Base-by-base conservation (phyloP, 2,329 filamentous ascomycete genomes). In the Sarocladium kiliense region DNA sequence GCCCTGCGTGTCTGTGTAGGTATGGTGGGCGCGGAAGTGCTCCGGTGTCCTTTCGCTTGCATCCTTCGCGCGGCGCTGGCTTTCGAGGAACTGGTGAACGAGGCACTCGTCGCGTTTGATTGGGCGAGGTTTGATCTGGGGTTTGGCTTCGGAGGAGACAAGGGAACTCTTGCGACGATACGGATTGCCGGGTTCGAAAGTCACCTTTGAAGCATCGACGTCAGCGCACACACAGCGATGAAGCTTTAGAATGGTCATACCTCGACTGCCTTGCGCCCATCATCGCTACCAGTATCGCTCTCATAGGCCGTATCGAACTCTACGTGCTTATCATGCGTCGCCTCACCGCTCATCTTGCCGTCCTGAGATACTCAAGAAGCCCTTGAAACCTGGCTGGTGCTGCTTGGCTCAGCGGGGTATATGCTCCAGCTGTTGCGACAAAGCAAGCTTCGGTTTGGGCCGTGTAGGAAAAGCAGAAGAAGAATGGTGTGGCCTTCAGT, bases 121-220 rank as follows among this genome's bases (percentile, higher is more conserved):
- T 62, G 53, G 59, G 5, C 60, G 54, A 34, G 59, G 34, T 55
- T 58, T 41, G 49, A 58, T 62, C 51, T 34, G 71, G 60, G 4
- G 74, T 73, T 7, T 62, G 2, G 71, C 63, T 27, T 86, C 81
- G 50, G 72, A 71, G 3, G 75, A 66, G 12, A 86, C 80, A 50
- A 88, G 74, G 12, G 84, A 87, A 63, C 82, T 86, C 71, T 87
- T 88, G 57, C 85, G 79, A 21, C 85, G 80, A 62, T 86, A 84
- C 0, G 77, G 76, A 60, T 80, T 85, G 37, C 76, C 69, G 1
- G 79, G 71, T 58, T 87, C 84, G 63, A 88, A 87, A 21, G 82
- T 77, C 51, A 87, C 83, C 81, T 55, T 39, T 41, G 18, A n/a
- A 47, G 44, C 3, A 37, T 27, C 19, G 23, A 27, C 19, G 50